These are phyloP conservation scores for Nadsonia commutata DNA, from an alignment of 1,139 yeast species.

Conservation along the genomic window DNA sequence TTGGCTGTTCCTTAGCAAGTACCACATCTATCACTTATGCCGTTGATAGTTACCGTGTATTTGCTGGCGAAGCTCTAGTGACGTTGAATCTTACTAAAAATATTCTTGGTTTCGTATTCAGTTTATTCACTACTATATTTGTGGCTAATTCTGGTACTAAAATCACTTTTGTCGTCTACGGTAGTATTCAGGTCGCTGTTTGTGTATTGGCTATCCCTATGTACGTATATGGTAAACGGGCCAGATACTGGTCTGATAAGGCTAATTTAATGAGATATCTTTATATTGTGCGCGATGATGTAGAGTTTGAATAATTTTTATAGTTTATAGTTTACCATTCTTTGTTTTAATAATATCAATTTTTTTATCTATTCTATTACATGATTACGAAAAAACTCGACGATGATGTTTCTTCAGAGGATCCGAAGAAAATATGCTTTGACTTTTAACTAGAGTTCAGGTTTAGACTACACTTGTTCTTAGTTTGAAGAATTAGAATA, in stretches of 20 bases:
- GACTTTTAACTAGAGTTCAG: no score
- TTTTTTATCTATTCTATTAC: no score
- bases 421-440: no score
- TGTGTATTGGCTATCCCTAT: conserved; percentile 39
- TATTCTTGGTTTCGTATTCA: conserved; percentile 40
- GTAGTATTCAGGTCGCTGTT: conserved; percentile 35
- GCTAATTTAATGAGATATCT: conserved; percentile 15
- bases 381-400: not conserved
- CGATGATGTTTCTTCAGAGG: no score
- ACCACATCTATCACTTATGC: conserved; percentile 48
- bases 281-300: conserved; percentile 13
- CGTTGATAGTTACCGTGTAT: conserved; percentile 43
- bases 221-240: conserved; percentile 40
- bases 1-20: conserved; percentile 47
- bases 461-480: no score
- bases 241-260: conserved; percentile 33
- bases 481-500: no score
- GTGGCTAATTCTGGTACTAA: conserved; percentile 31
- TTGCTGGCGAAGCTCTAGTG: conserved; percentile 47
- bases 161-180: conserved; percentile 38
- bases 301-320: no score
- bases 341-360: no score
- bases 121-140: conserved; percentile 40
- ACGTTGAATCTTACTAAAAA: conserved; percentile 42
- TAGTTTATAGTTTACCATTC: not conserved